phyloP scores from a whole-genome alignment of 2,329 filamentous ascomycete species.

The Colletotrichum theobromicola region DNA sequence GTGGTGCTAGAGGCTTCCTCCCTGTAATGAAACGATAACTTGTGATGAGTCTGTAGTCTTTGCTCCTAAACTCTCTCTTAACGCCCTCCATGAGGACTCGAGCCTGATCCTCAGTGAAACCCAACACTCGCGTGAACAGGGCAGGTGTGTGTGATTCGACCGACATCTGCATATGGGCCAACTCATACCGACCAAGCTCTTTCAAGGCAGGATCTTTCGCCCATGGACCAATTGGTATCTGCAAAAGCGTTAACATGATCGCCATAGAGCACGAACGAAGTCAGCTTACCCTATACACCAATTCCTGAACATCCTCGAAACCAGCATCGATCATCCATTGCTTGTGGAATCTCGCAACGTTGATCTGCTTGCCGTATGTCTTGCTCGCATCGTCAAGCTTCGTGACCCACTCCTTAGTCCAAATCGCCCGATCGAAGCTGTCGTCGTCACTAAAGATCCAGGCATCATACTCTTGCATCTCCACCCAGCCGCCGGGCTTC shows the following conservation, averaged over 20 bases:
- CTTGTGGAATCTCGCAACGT: constrained; percentile 39
- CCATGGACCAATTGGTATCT: constrained; percentile 45
- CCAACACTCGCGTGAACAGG: constrained; percentile 41
- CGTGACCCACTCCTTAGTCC: constrained; percentile 43
- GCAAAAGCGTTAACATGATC: background rate
- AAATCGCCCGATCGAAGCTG: constrained; percentile 38
- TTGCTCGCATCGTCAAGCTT: constrained; percentile 40
- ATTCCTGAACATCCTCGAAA: constrained; percentile 38
- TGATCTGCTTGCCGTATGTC: constrained; percentile 42
- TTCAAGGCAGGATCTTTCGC: constrained; percentile 40
- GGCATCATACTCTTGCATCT: constrained; percentile 44
- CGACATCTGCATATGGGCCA: constrained; percentile 47
- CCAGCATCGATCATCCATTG: constrained; percentile 43
- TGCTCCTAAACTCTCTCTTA: constrained; percentile 39
- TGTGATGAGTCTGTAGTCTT: constrained; percentile 37
- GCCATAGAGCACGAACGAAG: rapidly evolving
- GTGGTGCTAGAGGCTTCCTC: constrained; percentile 22
- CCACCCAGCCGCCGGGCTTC: constrained; percentile 40
- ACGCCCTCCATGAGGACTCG: constrained; percentile 47
- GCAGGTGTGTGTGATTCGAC: constrained; percentile 46
- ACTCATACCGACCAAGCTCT: constrained; percentile 40
- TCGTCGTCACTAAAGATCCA: constrained; percentile 44
- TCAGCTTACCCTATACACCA: constrained; percentile 31
- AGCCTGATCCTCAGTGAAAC: constrained; percentile 44
- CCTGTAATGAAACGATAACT: constrained; percentile 38